phyloP scores from a whole-genome alignment of 352 stramenopile species.

The Phytopythium helicoides region DNA sequence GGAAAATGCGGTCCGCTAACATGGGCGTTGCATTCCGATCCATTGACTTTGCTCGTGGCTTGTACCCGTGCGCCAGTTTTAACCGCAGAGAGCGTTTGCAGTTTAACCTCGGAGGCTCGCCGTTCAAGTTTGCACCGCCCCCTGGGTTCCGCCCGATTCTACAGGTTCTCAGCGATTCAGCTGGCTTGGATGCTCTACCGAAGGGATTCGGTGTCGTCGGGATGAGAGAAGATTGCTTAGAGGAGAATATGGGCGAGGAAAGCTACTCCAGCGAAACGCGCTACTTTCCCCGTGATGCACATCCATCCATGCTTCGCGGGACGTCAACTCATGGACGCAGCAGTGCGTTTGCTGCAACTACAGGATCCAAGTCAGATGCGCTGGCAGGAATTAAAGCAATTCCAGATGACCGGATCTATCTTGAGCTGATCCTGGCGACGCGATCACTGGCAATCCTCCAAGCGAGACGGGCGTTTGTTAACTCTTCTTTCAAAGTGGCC shows the following conservation, averaged over 20 bases:
- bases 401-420: constrained; percentile 73
- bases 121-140: constrained; percentile 75
- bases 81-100: constrained; percentile 84
- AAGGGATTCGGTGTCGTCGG: constrained; percentile 78
- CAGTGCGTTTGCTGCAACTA: constrained; percentile 33
- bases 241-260: constrained; percentile 84
- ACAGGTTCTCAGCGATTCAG: constrained; percentile 49
- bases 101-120: constrained; percentile 83
- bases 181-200: constrained; percentile 44
- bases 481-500: constrained; percentile 83
- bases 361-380: constrained; percentile 58
- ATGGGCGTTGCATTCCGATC: constrained; percentile 86
- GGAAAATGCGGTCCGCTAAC: constrained; percentile 82
- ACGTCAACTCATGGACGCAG: constrained; percentile 43
- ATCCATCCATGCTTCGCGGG: constrained; percentile 70
- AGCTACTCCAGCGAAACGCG: constrained; percentile 74
- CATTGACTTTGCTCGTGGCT: constrained; percentile 73
- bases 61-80: constrained; percentile 88
- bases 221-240: constrained; percentile 75
- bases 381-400: constrained; percentile 76
- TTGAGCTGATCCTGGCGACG: constrained; percentile 73
- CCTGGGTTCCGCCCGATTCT: constrained; percentile 81
- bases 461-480: constrained; percentile 63
- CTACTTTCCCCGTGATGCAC: constrained; percentile 77
- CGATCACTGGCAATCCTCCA: constrained; percentile 82